A percentile compares a stretch with the other conserved stretches of the same genome.
These are phyloP conservation scores for Phoma sp. DNA, from an alignment of 2,329 filamentous ascomycete genomes.

Conservation along the genomic window DNA sequence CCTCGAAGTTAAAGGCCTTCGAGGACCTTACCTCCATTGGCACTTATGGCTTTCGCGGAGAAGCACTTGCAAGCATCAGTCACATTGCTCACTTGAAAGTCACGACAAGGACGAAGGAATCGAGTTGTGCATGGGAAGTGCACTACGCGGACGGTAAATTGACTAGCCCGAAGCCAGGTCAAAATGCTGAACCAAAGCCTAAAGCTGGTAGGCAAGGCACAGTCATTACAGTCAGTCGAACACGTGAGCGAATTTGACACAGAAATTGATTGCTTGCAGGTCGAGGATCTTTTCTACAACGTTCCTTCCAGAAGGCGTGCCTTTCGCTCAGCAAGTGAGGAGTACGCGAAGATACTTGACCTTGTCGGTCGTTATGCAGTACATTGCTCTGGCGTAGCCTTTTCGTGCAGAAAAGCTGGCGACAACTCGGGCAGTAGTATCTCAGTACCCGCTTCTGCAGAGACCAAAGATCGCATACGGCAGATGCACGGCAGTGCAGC, in stretches of 20 bases:
- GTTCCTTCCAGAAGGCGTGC: slow-evolving; percentile 85
- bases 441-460: slow-evolving; percentile 76
- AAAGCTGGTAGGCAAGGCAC: slow-evolving; percentile 88
- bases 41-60: slow-evolving; percentile 97
- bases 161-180: slow-evolving; percentile 83
- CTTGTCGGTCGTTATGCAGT: slow-evolving; percentile 92
- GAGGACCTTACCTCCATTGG: slow-evolving; percentile 89
- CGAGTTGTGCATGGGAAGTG: slow-evolving; percentile 87
- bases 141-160: slow-evolving; percentile 85
- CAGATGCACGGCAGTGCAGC: slow-evolving; percentile 85
- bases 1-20: slow-evolving; percentile 91
- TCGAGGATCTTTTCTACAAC: slow-evolving; percentile 98
- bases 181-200: slow-evolving; percentile 82
- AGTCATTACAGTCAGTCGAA: slow-evolving; percentile 73
- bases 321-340: slow-evolving; percentile 89
- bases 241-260: not conserved
- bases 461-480: slow-evolving; percentile 80
- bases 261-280: slow-evolving; percentile 48
- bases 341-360: slow-evolving; percentile 97
- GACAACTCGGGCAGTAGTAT: slow-evolving; percentile 79
- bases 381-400: slow-evolving; percentile 88
- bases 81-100: slow-evolving; percentile 96
- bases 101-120: slow-evolving; percentile 90
- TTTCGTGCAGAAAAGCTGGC: slow-evolving; percentile 96
- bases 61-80: slow-evolving; percentile 95